Base-by-base conservation (phyloP, 768 basidiomycete genomes). In the Boletellus sp. region DNA sequence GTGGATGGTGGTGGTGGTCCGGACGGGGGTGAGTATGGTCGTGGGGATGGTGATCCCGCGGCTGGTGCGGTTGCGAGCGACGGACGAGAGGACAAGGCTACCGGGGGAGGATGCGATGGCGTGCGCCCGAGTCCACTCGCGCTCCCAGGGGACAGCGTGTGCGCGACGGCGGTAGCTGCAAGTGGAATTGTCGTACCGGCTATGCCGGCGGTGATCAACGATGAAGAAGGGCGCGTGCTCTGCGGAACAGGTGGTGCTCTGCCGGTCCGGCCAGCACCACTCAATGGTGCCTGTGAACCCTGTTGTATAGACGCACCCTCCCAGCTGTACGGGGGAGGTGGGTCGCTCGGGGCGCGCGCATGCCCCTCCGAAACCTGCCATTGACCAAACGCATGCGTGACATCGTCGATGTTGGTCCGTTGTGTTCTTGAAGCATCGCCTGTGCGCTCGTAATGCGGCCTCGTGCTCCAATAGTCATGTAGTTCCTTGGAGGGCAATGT, bases 401-500 rank as follows among this genome's bases (percentile, higher is more conserved):
- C 59, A 31, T 36, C 54, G 36, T 55, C 56, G 43, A 48, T 52
- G 64, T 51, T 73, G 66, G 6, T 66, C 61, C 23, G 47, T 54
- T 35, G 15, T 17, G 42, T 9, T 4, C 11, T 7, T 3, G 3
- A 45, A 26, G 54, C 63, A 55, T 26, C 37, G 47, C 38, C 38
- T 34, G 13, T 45, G 7, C 55, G 60, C 41, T 84, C 84, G 50
- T 78, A 82, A 42, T 67, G 74, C 17, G 87, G 85, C 6, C 84
- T 70, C 32, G 77, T 72, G 9, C 76, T 63, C 87, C 86, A 90
- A 60, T 86, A 90, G 60, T 89, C 85, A 52, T 85, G 78, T 10
- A 90, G 63, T 56, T 88, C 86, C 51, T 88, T 86, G 28, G 74
- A 67, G 0, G 87, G 85, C 52, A 89, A 83, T 1, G 78, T 75